A percentile compares a stretch with the other conserved stretches of the same genome.
Conservation (phyloP, 129 eudicot species). For the Artemisia argyi region DNA sequence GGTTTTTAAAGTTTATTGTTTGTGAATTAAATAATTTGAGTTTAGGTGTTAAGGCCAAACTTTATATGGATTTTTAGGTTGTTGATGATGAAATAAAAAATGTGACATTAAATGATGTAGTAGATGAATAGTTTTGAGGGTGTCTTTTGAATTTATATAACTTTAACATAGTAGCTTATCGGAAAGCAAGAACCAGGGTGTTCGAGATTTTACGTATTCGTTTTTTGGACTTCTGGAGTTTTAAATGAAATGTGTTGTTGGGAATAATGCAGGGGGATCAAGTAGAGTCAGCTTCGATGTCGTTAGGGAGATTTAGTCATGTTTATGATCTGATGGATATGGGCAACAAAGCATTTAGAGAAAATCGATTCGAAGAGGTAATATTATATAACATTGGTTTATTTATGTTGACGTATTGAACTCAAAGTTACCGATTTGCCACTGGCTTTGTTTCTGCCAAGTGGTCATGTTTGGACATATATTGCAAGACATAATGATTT, state of each 20-base stretch:
- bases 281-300: conserved; percentile 54
- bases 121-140: no score
- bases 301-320: conserved; percentile 67
- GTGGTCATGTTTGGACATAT: conserved; percentile 3
- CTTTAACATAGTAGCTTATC: no score
- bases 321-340: conserved; percentile 61
- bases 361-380: conserved; percentile 77
- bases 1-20: not conserved
- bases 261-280: conserved; percentile 54
- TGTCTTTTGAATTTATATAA: no score
- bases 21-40: not conserved
- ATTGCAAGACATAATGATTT: not conserved
- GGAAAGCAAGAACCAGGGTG: no score
- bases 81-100: not conserved
- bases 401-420: not conserved
- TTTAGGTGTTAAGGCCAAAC: conserved; percentile 8
- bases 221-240: conserved; percentile 7
- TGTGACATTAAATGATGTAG: not conserved
- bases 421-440: not conserved
- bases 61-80: conserved; percentile 13
- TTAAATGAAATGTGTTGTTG: conserved; percentile 6
- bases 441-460: not conserved
- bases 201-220: not conserved
- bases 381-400: not conserved
- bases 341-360: conserved; percentile 83